Evolutionary conservation across 148 eudicot genomes (phyloP), one percentile per base, ranked within the genome.

Genomic region (Pouteria glomerata): DNA sequence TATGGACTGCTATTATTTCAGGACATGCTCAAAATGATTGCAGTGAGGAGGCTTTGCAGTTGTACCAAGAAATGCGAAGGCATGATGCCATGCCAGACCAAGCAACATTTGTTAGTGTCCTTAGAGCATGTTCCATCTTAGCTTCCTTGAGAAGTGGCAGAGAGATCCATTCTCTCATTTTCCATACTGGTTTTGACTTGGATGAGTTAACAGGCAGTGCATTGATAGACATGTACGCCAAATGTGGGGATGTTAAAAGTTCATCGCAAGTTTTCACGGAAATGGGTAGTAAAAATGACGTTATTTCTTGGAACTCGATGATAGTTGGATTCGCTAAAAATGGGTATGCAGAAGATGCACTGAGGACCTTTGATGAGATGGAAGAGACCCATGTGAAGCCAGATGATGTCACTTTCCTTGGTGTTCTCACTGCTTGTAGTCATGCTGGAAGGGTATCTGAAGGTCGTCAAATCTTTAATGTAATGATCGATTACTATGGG

Each of bases 161-260:
- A 41, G 80, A 80, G 71, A 80, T 94, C 62, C 98, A 94, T 74
- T 84, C 97, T 34, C 74, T 90, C 23, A 64, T 86, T 66, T 78
- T 91, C 79, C 85, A 66, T 64, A 82, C 83, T 62, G 97, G 93
- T 63, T 91, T 83, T 65, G 71, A 77, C 71, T 79, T 75, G 29
- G 97, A 94, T 79, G 89, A 89, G 74, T 74, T 91, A 78, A 88
- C 89, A 19, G 74, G 83, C 33, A 89, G 98, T 80, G 91, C 93
- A 39, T 87, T 94, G 30, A 78, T 94, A 68, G 98, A 94, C 84
- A 91, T 91, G 98, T 94, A 94, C 77, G 93, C 97, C 45, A 94
- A 94, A 78, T 89, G 96, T 76, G 98, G 98, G 56, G 92, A 87
- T 77, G 78, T 89, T 24, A 68, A 69, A 60, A 85, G 86, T 73